These are phyloP conservation scores for Cantharellus anzutake DNA, from an alignment of 768 basidiomycete genomes.

Conservation along the genomic window DNA sequence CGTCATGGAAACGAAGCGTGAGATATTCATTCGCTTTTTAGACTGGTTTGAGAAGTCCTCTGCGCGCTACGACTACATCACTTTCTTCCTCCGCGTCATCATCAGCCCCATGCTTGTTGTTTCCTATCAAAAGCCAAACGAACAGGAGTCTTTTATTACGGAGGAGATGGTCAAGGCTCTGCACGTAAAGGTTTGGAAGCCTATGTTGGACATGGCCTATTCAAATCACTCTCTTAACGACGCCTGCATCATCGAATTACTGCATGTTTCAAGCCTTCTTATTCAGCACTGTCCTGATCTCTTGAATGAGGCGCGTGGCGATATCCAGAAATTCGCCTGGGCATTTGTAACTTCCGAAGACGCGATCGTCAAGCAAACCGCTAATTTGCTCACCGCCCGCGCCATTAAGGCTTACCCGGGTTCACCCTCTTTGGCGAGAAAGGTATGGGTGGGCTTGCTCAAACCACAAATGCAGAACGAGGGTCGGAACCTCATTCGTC, in stretches of 20 bases:
- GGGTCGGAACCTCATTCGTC: conserved; percentile 51
- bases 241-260: conserved; percentile 72
- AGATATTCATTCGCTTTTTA: conserved; percentile 67
- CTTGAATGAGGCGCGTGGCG: conserved; percentile 69
- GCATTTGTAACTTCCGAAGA: conserved; percentile 73
- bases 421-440: conserved; percentile 76
- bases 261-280: conserved; percentile 75
- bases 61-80: conserved; percentile 55
- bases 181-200: conserved; percentile 64
- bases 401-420: conserved; percentile 83
- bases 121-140: conserved; percentile 42
- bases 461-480: conserved; percentile 59
- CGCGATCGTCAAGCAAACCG: conserved; percentile 79
- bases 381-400: conserved; percentile 73
- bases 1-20: conserved; percentile 48
- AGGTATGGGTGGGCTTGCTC: conserved; percentile 80
- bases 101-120: conserved; percentile 74
- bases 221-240: conserved; percentile 35
- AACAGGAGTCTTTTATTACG: conserved; percentile 40
- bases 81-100: conserved; percentile 43
- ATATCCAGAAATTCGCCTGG: conserved; percentile 89
- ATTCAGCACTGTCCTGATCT: conserved; percentile 68
- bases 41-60: conserved; percentile 56
- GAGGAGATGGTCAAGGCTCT: conserved; percentile 48
- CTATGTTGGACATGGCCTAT: conserved; percentile 26